Evolutionary conservation across 2,329 filamentous ascomycete species (phyloP).

Genomic region (Phialemonium atrogriseum): DNA sequence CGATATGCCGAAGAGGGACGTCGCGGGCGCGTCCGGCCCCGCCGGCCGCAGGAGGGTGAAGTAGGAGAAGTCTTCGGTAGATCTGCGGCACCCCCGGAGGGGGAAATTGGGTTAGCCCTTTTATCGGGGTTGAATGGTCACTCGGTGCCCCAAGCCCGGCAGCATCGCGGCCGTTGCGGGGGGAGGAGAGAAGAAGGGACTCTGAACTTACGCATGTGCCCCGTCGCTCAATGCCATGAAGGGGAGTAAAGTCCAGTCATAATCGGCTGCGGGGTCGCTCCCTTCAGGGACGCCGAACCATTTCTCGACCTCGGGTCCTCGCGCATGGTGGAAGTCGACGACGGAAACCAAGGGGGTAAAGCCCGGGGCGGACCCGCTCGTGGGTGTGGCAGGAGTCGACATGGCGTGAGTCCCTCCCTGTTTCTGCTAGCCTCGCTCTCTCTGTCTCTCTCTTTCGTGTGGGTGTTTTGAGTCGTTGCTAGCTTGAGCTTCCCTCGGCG

Average conservation of each 20-base stretch:
- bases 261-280: slow-evolving; percentile 68
- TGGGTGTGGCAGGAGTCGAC: slow-evolving; percentile 8
- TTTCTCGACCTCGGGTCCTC: slow-evolving; percentile 84
- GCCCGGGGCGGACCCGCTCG: slow-evolving; percentile 14
- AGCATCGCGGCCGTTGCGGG: slow-evolving; percentile 9
- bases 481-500: background rate
- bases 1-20: slow-evolving; percentile 89
- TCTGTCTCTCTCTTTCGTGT: background rate
- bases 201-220: slow-evolving; percentile 83
- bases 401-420: slow-evolving; percentile 4
- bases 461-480: no score
- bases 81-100: slow-evolving; percentile 36
- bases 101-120: slow-evolving; percentile 1
- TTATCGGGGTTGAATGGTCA: slow-evolving; percentile 1
- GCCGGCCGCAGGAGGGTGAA: slow-evolving; percentile 76
- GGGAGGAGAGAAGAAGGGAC: no score
- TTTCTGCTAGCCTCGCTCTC: background rate
- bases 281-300: slow-evolving; percentile 77
- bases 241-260: slow-evolving; percentile 80
- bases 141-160: background rate
- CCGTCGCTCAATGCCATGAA: slow-evolving; percentile 98
- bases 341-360: slow-evolving; percentile 68
- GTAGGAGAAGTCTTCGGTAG: slow-evolving; percentile 95
- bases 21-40: slow-evolving; percentile 46
- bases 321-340: slow-evolving; percentile 77